Evolutionary conservation across 2,329 filamentous ascomycete species (phyloP).

Genomic region (Tolypocladium inflatum): DNA sequence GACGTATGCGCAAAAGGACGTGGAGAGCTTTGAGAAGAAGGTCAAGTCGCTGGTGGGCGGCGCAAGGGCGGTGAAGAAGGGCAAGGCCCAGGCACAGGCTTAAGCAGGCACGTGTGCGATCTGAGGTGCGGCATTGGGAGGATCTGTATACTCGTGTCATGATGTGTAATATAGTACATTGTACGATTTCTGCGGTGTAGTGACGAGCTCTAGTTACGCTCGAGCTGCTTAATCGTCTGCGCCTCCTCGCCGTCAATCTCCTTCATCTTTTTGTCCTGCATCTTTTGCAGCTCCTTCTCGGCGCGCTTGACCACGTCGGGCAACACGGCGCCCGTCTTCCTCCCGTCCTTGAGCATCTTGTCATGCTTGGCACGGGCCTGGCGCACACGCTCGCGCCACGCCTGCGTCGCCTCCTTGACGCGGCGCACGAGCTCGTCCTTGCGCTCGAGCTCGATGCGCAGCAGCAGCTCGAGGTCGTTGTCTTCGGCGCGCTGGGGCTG

Average conservation of each 20-base stretch:
- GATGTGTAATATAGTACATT: conserved; percentile 16
- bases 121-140: conserved; percentile 6
- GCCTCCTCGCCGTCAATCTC: conserved; percentile 41
- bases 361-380: conserved; percentile 36
- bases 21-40: conserved; percentile 30
- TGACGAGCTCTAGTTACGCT: conserved; percentile 11
- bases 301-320: conserved; percentile 40
- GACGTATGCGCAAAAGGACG: conserved; percentile 24
- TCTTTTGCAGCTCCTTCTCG: conserved; percentile 36
- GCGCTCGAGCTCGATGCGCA: conserved; percentile 43
- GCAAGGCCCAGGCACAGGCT: conserved; percentile 14
- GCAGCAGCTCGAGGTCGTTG: conserved; percentile 48
- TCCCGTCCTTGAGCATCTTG: conserved; percentile 40
- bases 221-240: conserved; percentile 32
- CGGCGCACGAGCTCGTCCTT: conserved; percentile 35
- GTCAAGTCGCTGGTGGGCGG: conserved; percentile 20
- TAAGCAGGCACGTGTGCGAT: conserved; percentile 2
- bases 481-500: conserved; percentile 48
- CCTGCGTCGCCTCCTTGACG: conserved; percentile 35
- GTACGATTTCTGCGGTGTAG: neutral
- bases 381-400: conserved; percentile 41
- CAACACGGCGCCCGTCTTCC: conserved; percentile 30
- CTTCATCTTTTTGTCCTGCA: conserved; percentile 44
- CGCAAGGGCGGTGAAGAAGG: conserved; percentile 9
- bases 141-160: neutral